Base-by-base conservation (phyloP, 306 rosid species). In the Hippophae tibetana region DNA sequence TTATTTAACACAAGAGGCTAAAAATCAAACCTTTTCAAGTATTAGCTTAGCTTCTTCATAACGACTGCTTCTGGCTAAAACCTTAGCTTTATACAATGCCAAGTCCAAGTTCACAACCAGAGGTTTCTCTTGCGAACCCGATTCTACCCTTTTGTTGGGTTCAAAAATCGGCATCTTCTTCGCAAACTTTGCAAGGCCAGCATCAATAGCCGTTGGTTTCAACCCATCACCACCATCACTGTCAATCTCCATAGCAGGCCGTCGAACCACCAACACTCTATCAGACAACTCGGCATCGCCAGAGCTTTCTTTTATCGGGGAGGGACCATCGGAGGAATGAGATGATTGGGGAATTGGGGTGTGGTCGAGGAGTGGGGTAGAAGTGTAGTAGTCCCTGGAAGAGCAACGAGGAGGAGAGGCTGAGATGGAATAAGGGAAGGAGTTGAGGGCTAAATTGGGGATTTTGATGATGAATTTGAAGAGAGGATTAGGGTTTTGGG, bases 151-250 rank as follows among this genome's bases (percentile, higher is more conserved):
- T 70, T 58, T 47, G 7, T 47, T 76, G 10, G 98, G 98, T 70
- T 85, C 96, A 66, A 92, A 92, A 5, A 81, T 79, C 42, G 86
- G 86, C 74, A 87, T 85, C 76, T 81, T 87, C 86, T 80, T 87
- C 40, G 98, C 96, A 12, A 92, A 72, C 18, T 74, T 53, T 8
- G 76, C 52, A 6, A 90, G 87, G 6, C 83, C 83, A 0, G 58
- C 65, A 43, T 85, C 93, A 11, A 92, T 70, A 9, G 52, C 61
- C 12, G 83, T 69, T 40, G 67, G 43, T 42, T 71, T 68, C 13
- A 7, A 8, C 42, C 18, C 45, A 0, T 6, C 40, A 1, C 50
- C 73, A 2, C 49, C 69, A 10, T 75, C 76, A 3, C 40, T 76
- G 7, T 70, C 60, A 72, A 63, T 40, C 47, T 78, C 86, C 84